These are phyloP conservation scores for Cercis canadensis DNA, from an alignment of 306 rosid species.

Conservation along the genomic window DNA sequence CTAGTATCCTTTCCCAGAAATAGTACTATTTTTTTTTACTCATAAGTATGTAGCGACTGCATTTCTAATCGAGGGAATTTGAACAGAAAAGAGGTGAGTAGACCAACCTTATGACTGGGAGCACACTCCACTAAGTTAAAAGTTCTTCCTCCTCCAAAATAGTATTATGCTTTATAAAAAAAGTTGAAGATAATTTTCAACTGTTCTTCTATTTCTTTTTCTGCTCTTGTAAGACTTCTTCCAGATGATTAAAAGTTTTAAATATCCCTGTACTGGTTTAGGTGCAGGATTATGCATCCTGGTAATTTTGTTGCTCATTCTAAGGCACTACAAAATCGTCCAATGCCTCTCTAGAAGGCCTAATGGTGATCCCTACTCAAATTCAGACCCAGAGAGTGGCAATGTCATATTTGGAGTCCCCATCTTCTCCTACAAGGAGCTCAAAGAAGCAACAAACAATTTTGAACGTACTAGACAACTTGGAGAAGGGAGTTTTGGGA, in stretches of 20 bases:
- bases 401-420: not conserved
- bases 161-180: too few relatives aligned
- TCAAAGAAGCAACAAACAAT: slow-evolving; percentile 49
- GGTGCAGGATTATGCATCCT: slow-evolving; percentile 33
- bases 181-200: too few relatives aligned
- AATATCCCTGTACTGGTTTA: not conserved
- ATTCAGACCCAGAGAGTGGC: not conserved
- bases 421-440: slow-evolving; percentile 23
- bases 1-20: too few relatives aligned
- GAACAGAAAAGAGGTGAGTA: too few relatives aligned
- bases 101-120: too few relatives aligned
- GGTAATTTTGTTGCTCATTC: slow-evolving; percentile 13
- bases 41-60: too few relatives aligned
- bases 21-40: too few relatives aligned
- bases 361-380: not conserved
- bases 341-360: slow-evolving; percentile 4
- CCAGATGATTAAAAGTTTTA: too few relatives aligned
- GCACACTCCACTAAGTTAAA: too few relatives aligned
- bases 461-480: slow-evolving; percentile 50
- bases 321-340: slow-evolving; percentile 15
- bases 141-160: too few relatives aligned
- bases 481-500: slow-evolving; percentile 43
- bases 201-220: not conserved
- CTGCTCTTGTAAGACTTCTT: too few relatives aligned
- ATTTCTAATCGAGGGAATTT: too few relatives aligned